These are phyloP conservation scores for Diaporthe batatas DNA, from an alignment of 2,329 filamentous ascomycete species.

Conservation along the genomic window DNA sequence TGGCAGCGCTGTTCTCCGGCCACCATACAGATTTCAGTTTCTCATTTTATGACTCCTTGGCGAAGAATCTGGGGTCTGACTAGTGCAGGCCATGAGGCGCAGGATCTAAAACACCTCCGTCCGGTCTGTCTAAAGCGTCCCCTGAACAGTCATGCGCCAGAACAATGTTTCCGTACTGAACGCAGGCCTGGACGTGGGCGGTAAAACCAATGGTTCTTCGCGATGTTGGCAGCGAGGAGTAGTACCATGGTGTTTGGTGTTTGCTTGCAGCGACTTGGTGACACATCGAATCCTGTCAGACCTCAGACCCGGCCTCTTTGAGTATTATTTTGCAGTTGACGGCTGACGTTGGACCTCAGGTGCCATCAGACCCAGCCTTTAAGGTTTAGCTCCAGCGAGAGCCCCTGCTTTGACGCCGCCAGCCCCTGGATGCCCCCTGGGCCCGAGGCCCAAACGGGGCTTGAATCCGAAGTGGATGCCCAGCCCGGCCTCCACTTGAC, in stretches of 20 bases:
- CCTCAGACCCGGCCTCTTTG: neutral
- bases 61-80: conserved; percentile 23
- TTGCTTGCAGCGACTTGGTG: conserved; percentile 1
- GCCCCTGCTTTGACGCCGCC: conserved; percentile 11
- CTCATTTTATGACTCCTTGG: conserved; percentile 11
- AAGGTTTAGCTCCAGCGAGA: conserved; percentile 27
- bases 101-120: conserved; percentile 33
- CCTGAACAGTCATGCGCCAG: conserved; percentile 21
- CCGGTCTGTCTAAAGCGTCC: conserved; percentile 15
- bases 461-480: conserved; percentile 21
- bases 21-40: conserved; percentile 10
- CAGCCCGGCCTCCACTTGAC: conserved; percentile 27
- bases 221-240: neutral
- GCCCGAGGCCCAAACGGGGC: conserved; percentile 21
- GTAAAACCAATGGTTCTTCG: neutral
- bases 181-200: neutral
- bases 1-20: neutral
- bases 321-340: conserved; percentile 1
- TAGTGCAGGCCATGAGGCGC: conserved; percentile 16
- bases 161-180: neutral
- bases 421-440: conserved; percentile 25
- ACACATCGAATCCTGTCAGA: neutral
- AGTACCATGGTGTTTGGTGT: conserved; percentile 5
- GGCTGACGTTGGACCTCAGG: conserved; percentile 5
- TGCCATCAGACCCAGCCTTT: conserved; percentile 20